Evolutionary conservation across 495 filamentous ascomycete species (phyloP).

Genomic region (Corynascus novoguineensis): DNA sequence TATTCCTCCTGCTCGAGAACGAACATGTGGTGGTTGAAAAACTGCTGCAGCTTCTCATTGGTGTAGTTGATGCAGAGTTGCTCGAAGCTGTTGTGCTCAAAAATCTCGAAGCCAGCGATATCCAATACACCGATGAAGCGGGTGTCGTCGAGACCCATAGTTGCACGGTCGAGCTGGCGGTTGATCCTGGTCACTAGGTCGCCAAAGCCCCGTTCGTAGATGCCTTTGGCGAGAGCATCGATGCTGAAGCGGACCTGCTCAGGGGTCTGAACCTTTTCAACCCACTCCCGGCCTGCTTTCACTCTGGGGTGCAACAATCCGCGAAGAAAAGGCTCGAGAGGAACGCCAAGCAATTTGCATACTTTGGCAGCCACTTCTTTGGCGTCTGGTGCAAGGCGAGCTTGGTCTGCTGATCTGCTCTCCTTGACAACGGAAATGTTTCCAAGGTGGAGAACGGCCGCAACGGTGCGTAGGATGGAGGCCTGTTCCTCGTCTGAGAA

Average conservation of each 20-base stretch:
- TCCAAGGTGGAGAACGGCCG: slow-evolving; percentile 87
- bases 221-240: slow-evolving; percentile 91
- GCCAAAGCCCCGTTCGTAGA: slow-evolving; percentile 94
- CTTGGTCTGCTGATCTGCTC: slow-evolving; percentile 85
- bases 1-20: slow-evolving; percentile 99
- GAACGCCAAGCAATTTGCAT: slow-evolving; percentile 79
- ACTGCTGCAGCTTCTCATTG: slow-evolving; percentile 98
- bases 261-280: slow-evolving; percentile 94
- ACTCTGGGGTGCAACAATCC: slow-evolving; percentile 88
- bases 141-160: slow-evolving; percentile 74
- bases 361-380: slow-evolving; percentile 66
- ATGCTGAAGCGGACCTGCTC: slow-evolving; percentile 89
- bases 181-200: slow-evolving; percentile 92
- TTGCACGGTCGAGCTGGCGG: slow-evolving; percentile 74
- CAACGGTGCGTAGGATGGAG: slow-evolving; percentile 78
- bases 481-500: slow-evolving; percentile 82
- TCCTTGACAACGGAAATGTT: slow-evolving; percentile 87
- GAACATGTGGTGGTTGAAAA: slow-evolving; percentile 99
- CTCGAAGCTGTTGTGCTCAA: slow-evolving; percentile 97
- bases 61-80: slow-evolving; percentile 99
- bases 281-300: slow-evolving; percentile 95
- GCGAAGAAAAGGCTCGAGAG: slow-evolving; percentile 75
- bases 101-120: slow-evolving; percentile 99
- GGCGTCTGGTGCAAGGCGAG: slow-evolving; percentile 68
- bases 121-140: slow-evolving; percentile 97